Base-by-base conservation (phyloP, 345 rosid genomes). In the Carallia pectinifolia region DNA sequence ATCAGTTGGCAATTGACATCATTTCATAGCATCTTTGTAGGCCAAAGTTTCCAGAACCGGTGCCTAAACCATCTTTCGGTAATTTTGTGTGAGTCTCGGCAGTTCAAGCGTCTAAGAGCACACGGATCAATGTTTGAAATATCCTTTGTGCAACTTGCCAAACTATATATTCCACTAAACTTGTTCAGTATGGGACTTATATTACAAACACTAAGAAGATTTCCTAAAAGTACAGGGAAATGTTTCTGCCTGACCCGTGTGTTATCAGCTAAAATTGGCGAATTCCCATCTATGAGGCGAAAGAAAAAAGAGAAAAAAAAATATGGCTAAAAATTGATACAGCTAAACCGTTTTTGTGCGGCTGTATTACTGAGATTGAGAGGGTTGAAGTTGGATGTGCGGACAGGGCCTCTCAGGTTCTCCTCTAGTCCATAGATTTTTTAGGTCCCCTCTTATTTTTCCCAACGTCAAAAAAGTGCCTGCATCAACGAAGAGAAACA, bases 391-490 rank as follows among this genome's bases (percentile, higher is more conserved):
- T 4, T 58, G 87, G 64, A 84, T 59, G 61, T 93, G 98, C 5
- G 89, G 90, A 69, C 98, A 93, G 17, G 79, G 85, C 62, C 87
- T 82, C 66, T 90, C 88, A 0, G 95, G 97, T 64, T 84, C 91
- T 63, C 98, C 98, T 74, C 81, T 82, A 52, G 85, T 86, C 98
- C 98, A 94, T 52, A 91, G 82, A n/a, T 74, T 83, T 72, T 84
- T 72, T 59, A 92, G 86, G 34, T 94, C 97, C 18, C 97, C 97
- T 78, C 97, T 90, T 77, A 81, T 85, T 76, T 81, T 89, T 61
- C 92, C 92, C 84, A 92, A 61, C 50, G 88, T 76, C 78, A 90
- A 61, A 58, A 94, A 75, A 0, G 98, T 91, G 33, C 96, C 98
- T 92, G 85, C 82, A 76, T 29, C 53, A 59, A 71, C 7, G 30